Base-by-base conservation (phyloP, 805 yeast genomes). In the Blastobotrys parvus region DNA sequence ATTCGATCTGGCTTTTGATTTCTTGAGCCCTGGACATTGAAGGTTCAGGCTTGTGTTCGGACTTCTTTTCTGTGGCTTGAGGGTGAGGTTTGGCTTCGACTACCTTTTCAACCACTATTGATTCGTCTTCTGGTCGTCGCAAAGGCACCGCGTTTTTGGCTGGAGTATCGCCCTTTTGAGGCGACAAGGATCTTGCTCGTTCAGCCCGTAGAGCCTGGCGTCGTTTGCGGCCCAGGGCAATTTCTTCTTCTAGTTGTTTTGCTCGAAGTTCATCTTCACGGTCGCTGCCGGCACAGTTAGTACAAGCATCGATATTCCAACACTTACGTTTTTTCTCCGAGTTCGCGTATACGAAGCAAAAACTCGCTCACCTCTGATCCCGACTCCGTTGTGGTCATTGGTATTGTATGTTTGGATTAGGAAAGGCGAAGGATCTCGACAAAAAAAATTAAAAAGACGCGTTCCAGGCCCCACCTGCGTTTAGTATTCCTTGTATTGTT, bases 201-300 rank as follows among this genome's bases (percentile, higher is more conserved):
- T 42, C 38, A 4, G 44, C 58, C 18, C 60, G 44, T 21, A 56
- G 35, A 3, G 56, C 58, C 38, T 51, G 45, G 15, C 62, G 45
- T 7, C 59, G 35, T 30, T 46, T 48, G 21, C 61, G 41, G 21
- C 61, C 60, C n/a, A 52, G 60, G 29, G 48, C 45, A 22, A 58
- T 56, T 35, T 57, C 60, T 22, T 46, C 46, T 35, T 58, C 61
- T 41, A 58, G 44, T 33, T 53, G 51, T 37, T 50, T 48, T 11
- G 61, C 57, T 19, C 61, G 53, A 15, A 53, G 43, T 29, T 56
- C 60, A 44, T 58, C 62, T 41, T 58, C 61, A 13, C 56, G 55
- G 29, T 52, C 50, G 10, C 57, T 52, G 29, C 11, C n/a, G 16
- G 16, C 30, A 18, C 30, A 15, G 13, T 16, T 35, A 4, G n/a